Conservation (phyloP, 1,139 yeast species). For the Yamadazyma atlantica region DNA sequence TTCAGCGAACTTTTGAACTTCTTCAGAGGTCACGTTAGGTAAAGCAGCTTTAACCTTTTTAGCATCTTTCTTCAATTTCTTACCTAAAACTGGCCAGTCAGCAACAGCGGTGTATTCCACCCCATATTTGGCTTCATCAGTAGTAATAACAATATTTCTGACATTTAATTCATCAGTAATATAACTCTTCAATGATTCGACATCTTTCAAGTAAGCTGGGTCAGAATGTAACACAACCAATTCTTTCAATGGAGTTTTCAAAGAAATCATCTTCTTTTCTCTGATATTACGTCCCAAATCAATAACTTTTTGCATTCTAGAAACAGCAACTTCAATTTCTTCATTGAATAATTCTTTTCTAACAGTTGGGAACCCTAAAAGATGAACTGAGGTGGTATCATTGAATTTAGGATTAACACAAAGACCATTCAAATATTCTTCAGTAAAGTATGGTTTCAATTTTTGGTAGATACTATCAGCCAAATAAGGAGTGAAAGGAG, state of each 20-base stretch:
- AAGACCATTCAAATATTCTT: slow-evolving; percentile 47
- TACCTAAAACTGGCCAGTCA: slow-evolving; percentile 98
- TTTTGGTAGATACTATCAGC: slow-evolving; percentile 86
- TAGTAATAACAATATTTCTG: slow-evolving; percentile 81
- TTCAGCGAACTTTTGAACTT: slow-evolving; percentile 73
- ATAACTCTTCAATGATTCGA: slow-evolving; percentile 74
- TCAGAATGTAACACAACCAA: slow-evolving; percentile 86
- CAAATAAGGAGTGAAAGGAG: slow-evolving; percentile 97
- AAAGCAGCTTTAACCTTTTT: slow-evolving; percentile 93
- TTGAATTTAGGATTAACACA: slow-evolving; percentile 39
- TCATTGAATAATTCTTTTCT: slow-evolving; percentile 80
- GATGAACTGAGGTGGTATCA: slow-evolving; percentile 87
- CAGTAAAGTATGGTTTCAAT: slow-evolving; percentile 61
- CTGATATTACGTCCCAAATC: slow-evolving; percentile 95
- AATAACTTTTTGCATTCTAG: slow-evolving; percentile 96
- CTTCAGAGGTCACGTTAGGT: slow-evolving; percentile 75
- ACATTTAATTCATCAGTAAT: slow-evolving; percentile 90
- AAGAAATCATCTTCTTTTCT: slow-evolving; percentile 89
- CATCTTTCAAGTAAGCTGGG: slow-evolving; percentile 68
- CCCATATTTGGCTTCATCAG: slow-evolving; percentile 88
- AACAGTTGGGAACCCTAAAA: slow-evolving; percentile 85
- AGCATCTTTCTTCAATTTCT: slow-evolving; percentile 91
- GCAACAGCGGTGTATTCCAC: slow-evolving; percentile 94
- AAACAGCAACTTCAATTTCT: slow-evolving; percentile 77
- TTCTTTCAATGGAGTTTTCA: slow-evolving; percentile 92